A percentile compares a stretch with the other conserved stretches of the same genome.
Conservation (phyloP, 345 rosid genomes). For the Salix caprea region DNA sequence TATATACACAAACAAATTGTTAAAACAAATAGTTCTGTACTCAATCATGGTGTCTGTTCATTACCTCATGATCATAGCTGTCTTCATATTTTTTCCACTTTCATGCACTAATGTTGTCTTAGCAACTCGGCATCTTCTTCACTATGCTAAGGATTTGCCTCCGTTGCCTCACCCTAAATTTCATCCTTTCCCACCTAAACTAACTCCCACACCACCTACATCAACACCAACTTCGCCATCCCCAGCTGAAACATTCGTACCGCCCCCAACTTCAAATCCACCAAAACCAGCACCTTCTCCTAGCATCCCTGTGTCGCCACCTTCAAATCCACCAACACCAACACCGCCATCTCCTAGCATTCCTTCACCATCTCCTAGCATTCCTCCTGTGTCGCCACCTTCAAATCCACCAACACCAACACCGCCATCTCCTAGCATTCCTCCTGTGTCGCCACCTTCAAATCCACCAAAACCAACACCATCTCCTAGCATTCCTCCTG, state of each 20-base stretch:
- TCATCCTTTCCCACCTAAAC: constrained; percentile 19
- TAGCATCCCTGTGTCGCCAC: neutral
- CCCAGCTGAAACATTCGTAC: neutral
- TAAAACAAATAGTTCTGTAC: neutral
- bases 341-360: too few species aligned
- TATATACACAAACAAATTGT: neutral
- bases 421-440: too few species aligned
- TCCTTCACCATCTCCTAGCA: too few species aligned
- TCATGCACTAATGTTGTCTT: neutral
- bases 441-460: neutral
- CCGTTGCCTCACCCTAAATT: constrained; percentile 9
- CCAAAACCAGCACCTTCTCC: neutral
- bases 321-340: too few species aligned
- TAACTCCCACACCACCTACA: constrained; percentile 10
- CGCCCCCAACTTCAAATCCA: too few species aligned
- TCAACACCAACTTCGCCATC: constrained; percentile 15
- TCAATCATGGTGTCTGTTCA: neutral
- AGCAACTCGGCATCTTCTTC: neutral
- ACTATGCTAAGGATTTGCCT: neutral
- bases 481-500: too few species aligned
- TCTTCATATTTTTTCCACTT: constrained; percentile 1
- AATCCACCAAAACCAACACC: neutral
- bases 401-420: neutral
- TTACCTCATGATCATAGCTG: neutral
- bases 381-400: neutral